A percentile compares a stretch with the other conserved stretches of the same genome.
phyloP scores from a whole-genome alignment of 345 rosid genomes.

The Eucalyptus albens region DNA sequence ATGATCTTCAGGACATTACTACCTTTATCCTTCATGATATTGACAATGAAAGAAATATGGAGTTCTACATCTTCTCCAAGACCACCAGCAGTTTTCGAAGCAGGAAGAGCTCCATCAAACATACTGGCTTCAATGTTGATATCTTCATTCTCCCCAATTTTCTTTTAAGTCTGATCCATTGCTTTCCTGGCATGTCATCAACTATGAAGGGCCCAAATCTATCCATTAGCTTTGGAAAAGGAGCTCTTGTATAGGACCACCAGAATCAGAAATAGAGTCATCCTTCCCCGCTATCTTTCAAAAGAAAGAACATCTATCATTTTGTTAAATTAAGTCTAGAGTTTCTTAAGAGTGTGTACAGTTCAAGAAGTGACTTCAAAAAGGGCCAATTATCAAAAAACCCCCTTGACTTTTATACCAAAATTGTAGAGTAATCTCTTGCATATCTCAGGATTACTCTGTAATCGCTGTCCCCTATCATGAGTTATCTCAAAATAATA shows the following conservation, averaged over 20 bases:
- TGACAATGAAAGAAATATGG: conserved; percentile 64
- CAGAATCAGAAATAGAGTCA: not conserved
- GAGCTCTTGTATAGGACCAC: not conserved
- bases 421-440: too few relatives aligned
- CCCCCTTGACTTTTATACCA: too few relatives aligned
- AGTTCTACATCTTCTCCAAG: conserved; percentile 27
- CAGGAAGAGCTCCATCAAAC: conserved; percentile 63
- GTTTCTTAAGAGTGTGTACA: not conserved
- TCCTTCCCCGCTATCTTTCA: not conserved
- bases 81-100: conserved; percentile 9
- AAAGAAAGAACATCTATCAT: not conserved
- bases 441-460: too few relatives aligned
- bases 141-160: conserved; percentile 50
- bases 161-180: conserved; percentile 60
- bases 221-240: conserved; percentile 20
- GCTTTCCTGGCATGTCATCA: conserved; percentile 68
- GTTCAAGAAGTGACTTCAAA: too few relatives aligned
- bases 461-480: too few relatives aligned
- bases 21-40: conserved; percentile 39
- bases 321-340: not conserved
- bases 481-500: too few relatives aligned
- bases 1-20: conserved; percentile 47
- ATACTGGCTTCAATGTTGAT: conserved; percentile 74
- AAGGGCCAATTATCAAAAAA: too few relatives aligned
- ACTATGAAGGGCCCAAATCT: conserved; percentile 40